Base-by-base conservation (phyloP, 1,284 basidiomycete species). In the Tilletia walkeri region DNA sequence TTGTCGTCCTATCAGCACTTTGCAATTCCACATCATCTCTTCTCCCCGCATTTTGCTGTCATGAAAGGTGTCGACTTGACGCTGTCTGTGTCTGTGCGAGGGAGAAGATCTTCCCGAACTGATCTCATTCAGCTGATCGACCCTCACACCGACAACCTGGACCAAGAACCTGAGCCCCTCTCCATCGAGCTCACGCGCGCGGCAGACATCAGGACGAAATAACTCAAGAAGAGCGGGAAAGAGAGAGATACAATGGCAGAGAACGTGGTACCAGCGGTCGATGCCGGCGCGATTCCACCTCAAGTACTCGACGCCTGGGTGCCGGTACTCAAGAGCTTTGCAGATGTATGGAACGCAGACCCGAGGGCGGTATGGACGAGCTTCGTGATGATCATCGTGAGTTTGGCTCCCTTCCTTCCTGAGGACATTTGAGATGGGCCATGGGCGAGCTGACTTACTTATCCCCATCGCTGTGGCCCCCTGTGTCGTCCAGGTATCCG, bases 401-500 rank as follows among this genome's bases (percentile, higher is more conserved):
- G 70, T 69, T 18, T 38, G 56, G 16, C 24, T 39, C 36, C 59
- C 34, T 10, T 34, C 30, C 59, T 12, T 16, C 9, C 41, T 45
- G 41, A 45, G 14, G 2, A 30, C 24, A 30, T 30, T 2, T 30
- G 50, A 53, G 20, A 18, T 53, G 1, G 50, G 50, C 24, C 24
- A 30, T 30, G 24, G n/a, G 24, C 18, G 12, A 10, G 18, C 53
- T 56, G 14, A 14, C n/a, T 1, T 12, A 12, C 12, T 14, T 49
- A 12, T 49, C 48, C 12, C 1, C 24, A 30, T 30, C 2, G 24
- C 24, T 30, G 24, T 30, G 24, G 24, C 24, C 24, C 24, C n/a
- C 50, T 56, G 24, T n/a, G 38, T 48, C 49, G 49, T 30, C 20
- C 68, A 80, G 79, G 81, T 86, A 48, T 85, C 84, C 16, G 85